Evolutionary conservation across 2,329 filamentous ascomycete genomes (phyloP).

Genomic region (Fusarium scirpi): DNA sequence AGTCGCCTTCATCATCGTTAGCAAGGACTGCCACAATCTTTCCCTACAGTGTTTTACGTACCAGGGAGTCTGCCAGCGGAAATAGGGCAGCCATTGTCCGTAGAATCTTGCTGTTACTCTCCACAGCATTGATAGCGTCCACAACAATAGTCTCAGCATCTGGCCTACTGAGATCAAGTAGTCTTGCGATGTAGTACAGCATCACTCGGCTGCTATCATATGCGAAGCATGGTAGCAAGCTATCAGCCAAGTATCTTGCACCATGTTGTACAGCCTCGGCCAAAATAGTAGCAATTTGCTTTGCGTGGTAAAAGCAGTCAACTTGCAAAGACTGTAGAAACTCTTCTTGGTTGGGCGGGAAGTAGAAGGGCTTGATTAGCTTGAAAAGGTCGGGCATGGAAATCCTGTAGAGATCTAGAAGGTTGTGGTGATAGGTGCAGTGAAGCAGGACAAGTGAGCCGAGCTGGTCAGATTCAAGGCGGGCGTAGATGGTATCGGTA

Average conservation of each 20-base stretch:
- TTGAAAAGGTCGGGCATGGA: slow-evolving; percentile 60
- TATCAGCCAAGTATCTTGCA: slow-evolving; percentile 56
- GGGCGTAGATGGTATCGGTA: slow-evolving; percentile 59
- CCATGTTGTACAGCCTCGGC: slow-evolving; percentile 57
- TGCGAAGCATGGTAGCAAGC: slow-evolving; percentile 59
- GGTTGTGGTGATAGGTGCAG: slow-evolving; percentile 61
- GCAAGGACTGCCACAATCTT: not conserved
- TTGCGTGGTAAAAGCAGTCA: slow-evolving; percentile 55
- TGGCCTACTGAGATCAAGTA: slow-evolving; percentile 53
- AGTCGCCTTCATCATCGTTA: slow-evolving; percentile 46
- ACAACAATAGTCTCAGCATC: slow-evolving; percentile 53
- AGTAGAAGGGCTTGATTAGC: slow-evolving; percentile 55
- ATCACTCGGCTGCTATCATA: slow-evolving; percentile 62
- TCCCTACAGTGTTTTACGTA: slow-evolving; percentile 36
- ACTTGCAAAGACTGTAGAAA: slow-evolving; percentile 54
- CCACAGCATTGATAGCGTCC: slow-evolving; percentile 55
- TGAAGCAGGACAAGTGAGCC: slow-evolving; percentile 59
- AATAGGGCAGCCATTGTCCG: slow-evolving; percentile 55
- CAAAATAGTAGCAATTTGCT: slow-evolving; percentile 54
- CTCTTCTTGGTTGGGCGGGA: slow-evolving; percentile 54
- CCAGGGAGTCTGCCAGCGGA: slow-evolving; percentile 55
- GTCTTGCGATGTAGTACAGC: slow-evolving; percentile 60
- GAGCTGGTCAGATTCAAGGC: slow-evolving; percentile 60
- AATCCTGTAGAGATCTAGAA: slow-evolving; percentile 60
- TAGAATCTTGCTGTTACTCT: slow-evolving; percentile 55